A percentile compares a stretch with the other conserved stretches of the same genome.
phyloP scores from a whole-genome alignment of 140 eudicot species.

The Oenanthe javanica region DNA sequence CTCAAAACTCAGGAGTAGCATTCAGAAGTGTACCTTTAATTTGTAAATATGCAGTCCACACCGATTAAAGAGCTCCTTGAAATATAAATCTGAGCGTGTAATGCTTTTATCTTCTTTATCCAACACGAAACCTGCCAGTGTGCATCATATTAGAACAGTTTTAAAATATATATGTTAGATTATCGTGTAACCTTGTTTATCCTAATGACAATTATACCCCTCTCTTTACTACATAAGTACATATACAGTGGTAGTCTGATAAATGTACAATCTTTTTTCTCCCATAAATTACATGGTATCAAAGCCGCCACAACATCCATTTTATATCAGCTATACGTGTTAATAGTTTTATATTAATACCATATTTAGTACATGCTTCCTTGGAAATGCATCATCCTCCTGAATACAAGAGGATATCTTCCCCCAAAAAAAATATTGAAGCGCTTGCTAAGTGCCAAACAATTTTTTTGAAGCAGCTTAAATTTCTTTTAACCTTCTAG shows the following conservation, averaged over 20 bases:
- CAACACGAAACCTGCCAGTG: constrained; percentile 65
- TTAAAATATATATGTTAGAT: neutral
- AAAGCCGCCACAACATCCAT: too few species aligned
- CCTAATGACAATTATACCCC: neutral
- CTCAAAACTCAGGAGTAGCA: neutral
- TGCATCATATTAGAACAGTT: neutral
- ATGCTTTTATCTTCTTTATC: constrained; percentile 90
- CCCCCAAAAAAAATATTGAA: neutral
- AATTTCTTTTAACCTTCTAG: neutral
- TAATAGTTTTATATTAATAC: too few species aligned
- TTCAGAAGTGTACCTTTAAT: constrained; percentile 40
- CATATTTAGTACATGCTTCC: too few species aligned
- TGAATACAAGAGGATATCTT: neutral
- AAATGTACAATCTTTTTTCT: too few species aligned
- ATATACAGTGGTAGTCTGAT: neutral
- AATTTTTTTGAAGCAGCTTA: neutral
- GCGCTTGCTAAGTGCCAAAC: neutral
- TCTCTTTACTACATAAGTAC: neutral
- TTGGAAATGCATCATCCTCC: neutral
- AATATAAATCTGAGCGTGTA: constrained; percentile 83
- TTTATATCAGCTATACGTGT: too few species aligned
- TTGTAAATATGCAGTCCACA: constrained; percentile 64
- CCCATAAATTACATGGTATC: too few species aligned
- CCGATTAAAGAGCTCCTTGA: constrained; percentile 74
- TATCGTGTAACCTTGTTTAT: neutral